Percentiles rank a stretch among this genome's conserved stretches.
phyloP scores from a whole-genome alignment of 164 flowering plant species.

The Chloranthus sessilifolius region DNA sequence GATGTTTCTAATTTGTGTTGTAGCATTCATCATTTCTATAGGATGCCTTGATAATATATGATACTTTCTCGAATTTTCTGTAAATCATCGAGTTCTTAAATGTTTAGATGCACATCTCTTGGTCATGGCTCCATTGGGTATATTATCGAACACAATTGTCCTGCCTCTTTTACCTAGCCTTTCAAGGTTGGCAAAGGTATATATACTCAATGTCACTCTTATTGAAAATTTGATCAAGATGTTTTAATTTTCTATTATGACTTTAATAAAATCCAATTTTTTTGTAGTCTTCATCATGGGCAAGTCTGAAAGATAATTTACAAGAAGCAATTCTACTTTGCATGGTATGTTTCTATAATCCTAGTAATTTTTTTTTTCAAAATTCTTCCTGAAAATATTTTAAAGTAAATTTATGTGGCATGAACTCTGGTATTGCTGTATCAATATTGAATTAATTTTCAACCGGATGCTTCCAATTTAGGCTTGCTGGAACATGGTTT shows the following conservation, averaged over 20 bases:
- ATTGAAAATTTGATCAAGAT: background rate
- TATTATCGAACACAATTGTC: conserved; percentile 18
- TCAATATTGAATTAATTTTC: no score
- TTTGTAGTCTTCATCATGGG: conserved; percentile 21
- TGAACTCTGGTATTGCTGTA: no score
- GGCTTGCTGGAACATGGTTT: no score
- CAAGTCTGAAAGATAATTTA: conserved; percentile 17
- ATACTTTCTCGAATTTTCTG: background rate
- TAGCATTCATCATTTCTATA: no score
- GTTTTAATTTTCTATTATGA: background rate
- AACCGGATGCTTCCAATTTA: no score
- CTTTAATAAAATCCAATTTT: background rate
- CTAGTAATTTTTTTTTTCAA: background rate
- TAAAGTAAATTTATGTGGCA: no score
- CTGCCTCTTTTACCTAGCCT: conserved; percentile 27
- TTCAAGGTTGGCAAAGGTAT: conserved; percentile 26
- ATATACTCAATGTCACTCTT: background rate
- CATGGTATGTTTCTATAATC: conserved; percentile 28
- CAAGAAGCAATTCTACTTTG: conserved; percentile 20
- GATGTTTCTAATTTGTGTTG: no score
- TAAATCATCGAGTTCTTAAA: background rate
- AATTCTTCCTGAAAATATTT: no score
- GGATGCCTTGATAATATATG: no score
- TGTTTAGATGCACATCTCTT: conserved; percentile 28
- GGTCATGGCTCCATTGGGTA: conserved; percentile 31